A percentile compares a stretch with the other conserved stretches of the same genome.
Conservation (phyloP, 352 stramenopile species). For the Pythium aquatile region DNA sequence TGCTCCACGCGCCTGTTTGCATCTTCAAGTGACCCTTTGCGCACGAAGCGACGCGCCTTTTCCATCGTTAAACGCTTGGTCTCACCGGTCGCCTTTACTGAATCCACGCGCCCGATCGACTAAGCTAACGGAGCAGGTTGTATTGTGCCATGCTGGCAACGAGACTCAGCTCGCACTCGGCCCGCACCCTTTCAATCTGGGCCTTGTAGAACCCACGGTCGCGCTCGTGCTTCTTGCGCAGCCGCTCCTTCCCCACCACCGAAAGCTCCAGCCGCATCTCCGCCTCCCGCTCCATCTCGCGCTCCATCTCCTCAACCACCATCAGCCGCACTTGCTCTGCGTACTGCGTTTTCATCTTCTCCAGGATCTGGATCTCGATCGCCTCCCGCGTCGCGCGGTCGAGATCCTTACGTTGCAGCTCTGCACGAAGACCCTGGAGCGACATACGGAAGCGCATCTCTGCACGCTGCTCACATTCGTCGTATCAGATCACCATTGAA, state of each 20-base stretch:
- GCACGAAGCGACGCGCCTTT: conserved; percentile 9
- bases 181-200: conserved; percentile 61
- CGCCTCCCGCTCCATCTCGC: conserved; percentile 60
- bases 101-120: neutral
- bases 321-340: conserved; percentile 48
- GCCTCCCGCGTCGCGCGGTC: conserved; percentile 29
- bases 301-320: conserved; percentile 58
- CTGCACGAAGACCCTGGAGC: conserved; percentile 43
- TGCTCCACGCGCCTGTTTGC: neutral
- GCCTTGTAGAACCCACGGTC: conserved; percentile 52
- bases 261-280: conserved; percentile 48
- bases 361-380: conserved; percentile 54
- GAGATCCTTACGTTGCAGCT: conserved; percentile 48
- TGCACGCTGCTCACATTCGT: conserved; percentile 35
- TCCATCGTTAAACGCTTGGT: neutral
- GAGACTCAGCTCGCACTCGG: conserved; percentile 68
- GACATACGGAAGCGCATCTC: conserved; percentile 50
- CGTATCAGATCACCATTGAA: neutral
- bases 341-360: conserved; percentile 66
- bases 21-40: neutral
- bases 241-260: conserved; percentile 37
- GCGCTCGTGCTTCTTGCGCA: conserved; percentile 49
- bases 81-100: neutral
- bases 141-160: conserved; percentile 58
- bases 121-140: conserved; percentile 62